Percentiles rank a stretch among this genome's conserved stretches.
phyloP scores from a whole-genome alignment of 495 filamentous ascomycete genomes.

The Astrothelium subdiscretum region DNA sequence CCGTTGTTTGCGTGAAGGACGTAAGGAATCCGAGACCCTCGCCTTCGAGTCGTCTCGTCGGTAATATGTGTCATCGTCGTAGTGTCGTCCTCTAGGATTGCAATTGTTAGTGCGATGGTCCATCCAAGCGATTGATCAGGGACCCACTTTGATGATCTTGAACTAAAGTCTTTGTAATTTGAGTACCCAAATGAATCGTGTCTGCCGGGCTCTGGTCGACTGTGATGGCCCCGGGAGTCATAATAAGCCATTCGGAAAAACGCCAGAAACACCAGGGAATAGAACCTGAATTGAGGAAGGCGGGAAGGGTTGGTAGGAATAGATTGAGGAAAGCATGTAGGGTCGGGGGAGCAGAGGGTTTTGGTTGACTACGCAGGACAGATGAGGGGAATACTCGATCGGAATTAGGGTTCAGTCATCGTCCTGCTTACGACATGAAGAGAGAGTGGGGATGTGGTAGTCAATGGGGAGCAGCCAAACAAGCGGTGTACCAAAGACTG shows the following conservation, averaged over 20 bases:
- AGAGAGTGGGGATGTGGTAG: background rate
- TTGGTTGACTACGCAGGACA: background rate
- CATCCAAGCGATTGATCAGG: background rate
- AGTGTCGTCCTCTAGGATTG: background rate
- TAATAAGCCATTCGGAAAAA: background rate
- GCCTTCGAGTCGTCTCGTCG: background rate
- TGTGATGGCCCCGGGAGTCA: background rate
- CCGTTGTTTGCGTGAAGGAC: constrained; percentile 8
- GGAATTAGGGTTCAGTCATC: background rate
- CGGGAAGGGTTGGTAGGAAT: background rate
- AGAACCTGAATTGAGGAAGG: background rate
- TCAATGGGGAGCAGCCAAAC: background rate
- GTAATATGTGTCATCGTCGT: background rate
- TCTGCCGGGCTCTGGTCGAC: background rate
- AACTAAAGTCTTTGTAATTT: background rate
- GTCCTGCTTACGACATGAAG: background rate
- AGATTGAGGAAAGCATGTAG: background rate
- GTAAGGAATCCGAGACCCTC: background rate
- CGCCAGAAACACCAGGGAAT: background rate
- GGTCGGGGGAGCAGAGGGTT: background rate
- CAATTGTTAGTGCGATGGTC: background rate
- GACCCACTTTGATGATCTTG: background rate
- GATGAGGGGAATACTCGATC: background rate
- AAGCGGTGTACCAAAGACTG: background rate
- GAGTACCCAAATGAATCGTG: background rate